A percentile compares a stretch with the other conserved stretches of the same genome.
These are phyloP conservation scores for Fusarium pseudoanthophilum DNA, from an alignment of 2,329 filamentous ascomycete genomes.

Conservation along the genomic window DNA sequence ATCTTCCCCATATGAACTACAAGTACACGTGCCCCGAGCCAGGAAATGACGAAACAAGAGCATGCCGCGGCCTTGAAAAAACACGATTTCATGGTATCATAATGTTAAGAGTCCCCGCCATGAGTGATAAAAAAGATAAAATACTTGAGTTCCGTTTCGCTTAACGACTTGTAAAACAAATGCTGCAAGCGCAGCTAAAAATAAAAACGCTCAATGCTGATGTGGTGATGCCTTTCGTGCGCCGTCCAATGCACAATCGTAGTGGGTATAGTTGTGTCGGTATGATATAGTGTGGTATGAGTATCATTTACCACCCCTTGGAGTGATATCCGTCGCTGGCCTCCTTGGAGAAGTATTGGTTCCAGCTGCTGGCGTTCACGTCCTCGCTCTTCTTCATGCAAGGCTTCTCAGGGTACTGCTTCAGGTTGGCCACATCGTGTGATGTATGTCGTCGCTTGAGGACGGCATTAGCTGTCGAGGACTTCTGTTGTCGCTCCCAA, in stretches of 20 bases:
- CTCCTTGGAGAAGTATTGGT: constrained; percentile 86
- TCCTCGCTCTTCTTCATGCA: constrained; percentile 70
- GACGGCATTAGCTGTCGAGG: constrained; percentile 86
- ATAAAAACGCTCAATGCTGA: constrained; percentile 44
- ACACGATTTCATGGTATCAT: constrained; percentile 48
- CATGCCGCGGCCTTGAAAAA: constrained; percentile 33
- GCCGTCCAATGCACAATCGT: constrained; percentile 46
- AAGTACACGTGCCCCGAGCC: constrained; percentile 45
- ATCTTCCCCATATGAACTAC: constrained; percentile 37
- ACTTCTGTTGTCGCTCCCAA: constrained; percentile 96
- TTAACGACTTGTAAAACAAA: constrained; percentile 37
- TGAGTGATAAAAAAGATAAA: constrained; percentile 36
- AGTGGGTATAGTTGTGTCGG: constrained; percentile 36
- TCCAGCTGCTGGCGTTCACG: constrained; percentile 79
- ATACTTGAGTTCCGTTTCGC: constrained; percentile 26
- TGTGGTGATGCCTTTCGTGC: constrained; percentile 45
- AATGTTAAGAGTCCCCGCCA: constrained; percentile 40
- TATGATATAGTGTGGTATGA: constrained; percentile 27
- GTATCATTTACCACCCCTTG: constrained; percentile 54
- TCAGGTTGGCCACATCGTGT: constrained; percentile 88
- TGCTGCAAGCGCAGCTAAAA: constrained; percentile 38
- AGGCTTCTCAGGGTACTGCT: constrained; percentile 77
- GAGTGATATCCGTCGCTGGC: constrained; percentile 63
- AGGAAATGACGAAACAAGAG: constrained; percentile 33
- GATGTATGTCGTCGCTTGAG: constrained; percentile 91